Conservation (phyloP, 2,329 filamentous ascomycete genomes). For the Pseudovirgaria hyperparasitica region DNA sequence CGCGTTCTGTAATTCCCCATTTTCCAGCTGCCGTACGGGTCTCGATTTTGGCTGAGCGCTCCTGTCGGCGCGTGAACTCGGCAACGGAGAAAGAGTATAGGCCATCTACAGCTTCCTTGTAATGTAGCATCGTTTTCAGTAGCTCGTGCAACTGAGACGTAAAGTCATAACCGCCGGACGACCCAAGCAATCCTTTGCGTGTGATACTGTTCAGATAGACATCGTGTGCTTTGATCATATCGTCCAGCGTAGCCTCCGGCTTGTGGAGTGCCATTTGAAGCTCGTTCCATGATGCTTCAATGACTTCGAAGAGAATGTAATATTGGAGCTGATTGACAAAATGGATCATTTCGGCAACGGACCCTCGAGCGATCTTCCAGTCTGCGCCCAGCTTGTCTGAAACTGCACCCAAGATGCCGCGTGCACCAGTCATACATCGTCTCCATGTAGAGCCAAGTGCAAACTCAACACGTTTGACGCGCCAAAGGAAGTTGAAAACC, state of each 20-base stretch:
- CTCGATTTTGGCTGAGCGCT: conserved; percentile 62
- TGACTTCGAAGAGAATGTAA: conserved; percentile 97
- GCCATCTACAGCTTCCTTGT: conserved; percentile 85
- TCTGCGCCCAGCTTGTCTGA: conserved; percentile 61
- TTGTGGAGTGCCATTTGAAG: conserved; percentile 71
- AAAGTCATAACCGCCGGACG: conserved; percentile 56
- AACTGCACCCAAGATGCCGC: conserved; percentile 73
- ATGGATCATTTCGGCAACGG: conserved; percentile 95
- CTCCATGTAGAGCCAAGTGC: conserved; percentile 84
- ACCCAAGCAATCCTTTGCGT: conserved; percentile 84
- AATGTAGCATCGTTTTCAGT: conserved; percentile 83
- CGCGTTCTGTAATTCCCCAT: conserved; percentile 49
- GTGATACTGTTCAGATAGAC: conserved; percentile 89
- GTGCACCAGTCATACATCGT: conserved; percentile 85
- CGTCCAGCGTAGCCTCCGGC: conserved; percentile 83
- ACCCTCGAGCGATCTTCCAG: conserved; percentile 83
- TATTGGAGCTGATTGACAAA: conserved; percentile 96
- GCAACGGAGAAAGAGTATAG: conserved; percentile 91
- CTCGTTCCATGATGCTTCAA: conserved; percentile 89
- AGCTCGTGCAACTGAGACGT: conserved; percentile 86
- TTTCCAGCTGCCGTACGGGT: conserved; percentile 50
- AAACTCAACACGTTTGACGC: conserved; percentile 95
- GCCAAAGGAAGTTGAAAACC: conserved; percentile 98
- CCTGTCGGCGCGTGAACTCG: conserved; percentile 86
- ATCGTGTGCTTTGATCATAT: conserved; percentile 83